Evolutionary conservation across 2,329 filamentous ascomycete species (phyloP).

Genomic region (Penicillium expansum): DNA sequence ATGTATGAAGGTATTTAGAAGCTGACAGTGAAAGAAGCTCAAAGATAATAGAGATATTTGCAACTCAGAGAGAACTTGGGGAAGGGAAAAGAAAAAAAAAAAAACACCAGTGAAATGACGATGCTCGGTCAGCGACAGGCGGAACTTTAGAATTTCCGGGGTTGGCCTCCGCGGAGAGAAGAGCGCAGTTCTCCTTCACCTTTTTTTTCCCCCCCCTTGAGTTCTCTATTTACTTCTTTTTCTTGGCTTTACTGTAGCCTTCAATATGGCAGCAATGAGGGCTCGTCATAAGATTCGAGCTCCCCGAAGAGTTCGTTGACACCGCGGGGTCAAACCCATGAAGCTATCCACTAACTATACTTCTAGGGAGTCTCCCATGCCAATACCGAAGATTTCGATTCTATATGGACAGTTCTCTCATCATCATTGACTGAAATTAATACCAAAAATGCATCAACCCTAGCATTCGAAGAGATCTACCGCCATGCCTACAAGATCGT

Average conservation of each 20-base stretch:
- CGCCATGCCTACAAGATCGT: constrained; percentile 93
- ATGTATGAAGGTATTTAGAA: neutral
- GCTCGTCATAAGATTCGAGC: constrained; percentile 64
- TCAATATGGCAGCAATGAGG: constrained; percentile 51
- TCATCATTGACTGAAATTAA: constrained; percentile 84
- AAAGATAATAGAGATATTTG: neutral
- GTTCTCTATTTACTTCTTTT: neutral
- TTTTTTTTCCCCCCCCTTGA: neutral
- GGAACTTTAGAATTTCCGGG: constrained; percentile 13
- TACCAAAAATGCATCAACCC: constrained; percentile 79
- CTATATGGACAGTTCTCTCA: constrained; percentile 73
- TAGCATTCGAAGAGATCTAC: constrained; percentile 96
- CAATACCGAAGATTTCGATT: constrained; percentile 75
- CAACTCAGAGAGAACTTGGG: neutral
- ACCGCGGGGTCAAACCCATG: constrained; percentile 2
- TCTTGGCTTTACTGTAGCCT: neutral
- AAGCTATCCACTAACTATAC: constrained; percentile 14
- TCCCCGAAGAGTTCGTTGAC: constrained; percentile 60
- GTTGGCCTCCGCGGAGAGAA: constrained; percentile 27
- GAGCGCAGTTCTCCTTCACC: constrained; percentile 11
- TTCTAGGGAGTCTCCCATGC: constrained; percentile 53
- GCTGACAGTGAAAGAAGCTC: neutral
- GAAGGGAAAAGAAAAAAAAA: neutral
- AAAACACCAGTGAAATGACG: constrained; percentile 1
- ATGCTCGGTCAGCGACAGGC: constrained; percentile 12